These are phyloP conservation scores for Oenanthe javanica DNA, from an alignment of 140 eudicot genomes.

Conservation along the genomic window DNA sequence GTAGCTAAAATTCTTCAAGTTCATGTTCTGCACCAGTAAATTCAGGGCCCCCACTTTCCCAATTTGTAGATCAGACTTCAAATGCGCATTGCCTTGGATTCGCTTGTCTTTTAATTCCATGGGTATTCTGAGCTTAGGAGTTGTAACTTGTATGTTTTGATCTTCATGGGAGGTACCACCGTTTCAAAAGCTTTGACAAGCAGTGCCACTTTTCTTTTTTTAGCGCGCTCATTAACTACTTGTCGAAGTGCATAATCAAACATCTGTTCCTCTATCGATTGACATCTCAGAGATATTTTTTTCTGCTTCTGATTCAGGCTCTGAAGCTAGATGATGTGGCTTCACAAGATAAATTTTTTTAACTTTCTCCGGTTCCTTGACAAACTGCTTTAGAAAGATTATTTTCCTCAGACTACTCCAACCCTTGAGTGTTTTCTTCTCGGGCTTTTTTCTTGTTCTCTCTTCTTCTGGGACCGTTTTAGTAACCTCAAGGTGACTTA, in stretches of 20 bases:
- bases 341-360: constrained; percentile 48
- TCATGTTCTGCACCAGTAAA: constrained; percentile 10
- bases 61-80: constrained; percentile 14
- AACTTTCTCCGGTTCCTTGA: constrained; percentile 62
- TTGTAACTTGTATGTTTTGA: constrained; percentile 19
- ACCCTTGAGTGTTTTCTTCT: constrained; percentile 51
- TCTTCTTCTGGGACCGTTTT: constrained; percentile 8
- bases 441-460: constrained; percentile 18
- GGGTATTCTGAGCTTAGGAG: neutral
- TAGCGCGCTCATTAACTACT: constrained; percentile 77
- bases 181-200: constrained; percentile 83
- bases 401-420: constrained; percentile 74
- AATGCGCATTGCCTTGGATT: neutral
- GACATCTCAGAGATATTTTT: constrained; percentile 47
- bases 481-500: neutral
- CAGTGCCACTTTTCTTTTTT: constrained; percentile 65
- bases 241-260: constrained; percentile 81
- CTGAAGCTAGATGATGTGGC: constrained; percentile 30
- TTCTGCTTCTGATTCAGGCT: constrained; percentile 46
- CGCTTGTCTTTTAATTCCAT: constrained; percentile 5
- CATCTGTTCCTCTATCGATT: constrained; percentile 76
- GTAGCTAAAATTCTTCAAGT: neutral
- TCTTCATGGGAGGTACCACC: constrained; percentile 62
- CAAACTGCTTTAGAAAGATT: constrained; percentile 47
- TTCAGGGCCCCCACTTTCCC: constrained; percentile 11